Base-by-base conservation (phyloP, 2,329 filamentous ascomycete genomes). In the Cladosporium sp. region DNA sequence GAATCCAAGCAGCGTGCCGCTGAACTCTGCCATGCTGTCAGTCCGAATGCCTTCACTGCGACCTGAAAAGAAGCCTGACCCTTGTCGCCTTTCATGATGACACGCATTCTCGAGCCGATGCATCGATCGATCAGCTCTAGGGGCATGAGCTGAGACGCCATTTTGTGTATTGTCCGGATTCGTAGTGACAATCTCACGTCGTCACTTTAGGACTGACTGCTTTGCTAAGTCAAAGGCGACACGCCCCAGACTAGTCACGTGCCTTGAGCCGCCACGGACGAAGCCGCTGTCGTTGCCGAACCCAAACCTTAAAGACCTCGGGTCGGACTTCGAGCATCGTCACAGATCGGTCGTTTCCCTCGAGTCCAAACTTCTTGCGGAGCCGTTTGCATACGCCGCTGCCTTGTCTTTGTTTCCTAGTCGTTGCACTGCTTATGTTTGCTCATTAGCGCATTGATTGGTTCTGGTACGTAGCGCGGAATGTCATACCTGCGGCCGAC, bases 31-130 rank as follows among this genome's bases (percentile, higher is more conserved):
- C 58, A 22, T 35, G 28, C 8, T 36, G 37, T 55, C 34, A 55
- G 52, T 47, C 8, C 34, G 22, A 13, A 40, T 20, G 25, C 36
- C 35, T 9, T 48, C 19, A n/a, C 4, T 49, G 42, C 28, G 15
- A 47, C 69, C 13, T 25, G 17, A 17, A n/a, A 10, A 17, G 10
- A 34, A 49, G 22, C 15, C 54, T 35, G 77, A 96, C 94, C 94
- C 80, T 97, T 97, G 73, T 97, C 94, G 65, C 92, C 91, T 78
- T 99, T 99, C 94, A 99, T 99, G 68, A 99, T 86, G 62, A 99
- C 92, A 92, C 93, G 97, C 74, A 99, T 97, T 68, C 88, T 89
- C 56, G 92, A 97, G 61, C 94, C 94, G 64, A 99, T 92, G 73
- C 94, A 99, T 77, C 97, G 97, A 80, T 99, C 94, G 75, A 99